Evolutionary conservation across 2,329 filamentous ascomycete genomes (phyloP), one percentile per base, ranked within the genome.

Genomic region (Ilyonectria destructans): DNA sequence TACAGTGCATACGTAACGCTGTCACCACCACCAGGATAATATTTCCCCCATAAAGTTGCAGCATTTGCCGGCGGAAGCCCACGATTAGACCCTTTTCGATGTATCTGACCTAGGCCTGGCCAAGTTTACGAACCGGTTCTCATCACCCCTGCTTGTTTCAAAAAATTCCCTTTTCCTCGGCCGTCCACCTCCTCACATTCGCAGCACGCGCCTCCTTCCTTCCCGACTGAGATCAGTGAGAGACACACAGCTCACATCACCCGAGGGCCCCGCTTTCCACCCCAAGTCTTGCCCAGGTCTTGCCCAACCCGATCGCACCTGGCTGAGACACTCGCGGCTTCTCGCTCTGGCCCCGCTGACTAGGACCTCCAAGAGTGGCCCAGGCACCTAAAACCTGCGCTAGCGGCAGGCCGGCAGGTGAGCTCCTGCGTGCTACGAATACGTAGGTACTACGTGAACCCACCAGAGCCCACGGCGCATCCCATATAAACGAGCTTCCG

Each of bases 311-410:
- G 21, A 13, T 6, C n/a, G 29, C 29, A 55, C 17, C 29, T 35
- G 9, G 29, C 31, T 17, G 52, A 55, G 52, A 55, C 52, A 37
- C 19, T 55, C 31, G n/a, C 52, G 31, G 52, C 52, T 55, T 35
- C 21, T 37, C 52, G 19, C 52, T 21, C 31, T 6, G n/a, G 31
- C 31, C 9, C 29, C 52, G 52, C 52, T 55, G 29, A 37, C 10
- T 10, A 23, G 15, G 19, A 23, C 26, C 48, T 17, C 21, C 48
- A 23, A 51, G 19, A 12, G 13, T 19, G 19, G n/a, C 31, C 33
- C n/a, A 37, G 29, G 26, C 52, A 13, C 31, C 31, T 40, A 56
- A 43, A 17, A 29, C 33, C 13, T 23, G 54, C 49, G 29, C 49
- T 54, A 54, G 31, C 51, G n/a, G 51, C 51, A 35, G 29, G n/a